phyloP scores from a whole-genome alignment of 83 land plant species.

The Picea abies region DNA sequence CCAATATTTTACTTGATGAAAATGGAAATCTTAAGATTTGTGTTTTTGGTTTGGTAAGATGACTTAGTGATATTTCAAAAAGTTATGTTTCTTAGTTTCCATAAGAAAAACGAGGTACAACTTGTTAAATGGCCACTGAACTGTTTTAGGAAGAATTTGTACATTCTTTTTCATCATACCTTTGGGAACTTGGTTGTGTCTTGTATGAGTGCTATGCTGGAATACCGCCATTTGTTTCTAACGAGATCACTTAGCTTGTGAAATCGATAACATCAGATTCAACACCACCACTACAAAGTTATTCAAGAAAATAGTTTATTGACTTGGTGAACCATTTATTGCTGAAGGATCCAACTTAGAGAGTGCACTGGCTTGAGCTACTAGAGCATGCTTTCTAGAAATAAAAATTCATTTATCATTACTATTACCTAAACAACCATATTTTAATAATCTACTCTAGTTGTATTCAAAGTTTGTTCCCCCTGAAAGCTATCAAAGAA shows the following conservation, averaged over 20 bases:
- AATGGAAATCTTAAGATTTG: constrained; percentile 98
- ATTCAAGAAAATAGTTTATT: constrained; percentile 69
- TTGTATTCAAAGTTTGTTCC: constrained; percentile 41
- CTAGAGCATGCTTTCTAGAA: constrained; percentile 93
- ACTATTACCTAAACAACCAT: constrained; percentile 84
- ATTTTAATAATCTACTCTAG: constrained; percentile 63
- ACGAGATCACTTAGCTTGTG: constrained; percentile 86
- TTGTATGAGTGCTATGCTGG: constrained; percentile 72
- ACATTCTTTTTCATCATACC: constrained; percentile 95
- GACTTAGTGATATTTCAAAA: constrained; percentile 82
- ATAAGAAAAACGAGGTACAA: constrained; percentile 96
- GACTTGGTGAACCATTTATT: constrained; percentile 73
- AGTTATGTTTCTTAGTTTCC: constrained; percentile 81
- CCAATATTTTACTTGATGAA: constrained; percentile 94
- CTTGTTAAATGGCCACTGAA: constrained; percentile 99
- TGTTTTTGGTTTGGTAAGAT: constrained; percentile 95
- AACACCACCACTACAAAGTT: constrained; percentile 64
- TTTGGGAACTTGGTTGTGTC: constrained; percentile 99
- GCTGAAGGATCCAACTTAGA: constrained; percentile 92
- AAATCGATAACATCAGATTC: constrained; percentile 85
- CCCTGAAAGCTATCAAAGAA: constrained; percentile 37
- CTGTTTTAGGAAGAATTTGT: constrained; percentile 95
- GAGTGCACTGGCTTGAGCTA: constrained; percentile 89
- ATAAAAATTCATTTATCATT: constrained; percentile 42
- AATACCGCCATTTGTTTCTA: constrained; percentile 67